Percentiles rank a stretch among this genome's conserved stretches.
phyloP scores from a whole-genome alignment of 2,329 filamentous ascomycete genomes.

The Cordyceps cicadae region DNA sequence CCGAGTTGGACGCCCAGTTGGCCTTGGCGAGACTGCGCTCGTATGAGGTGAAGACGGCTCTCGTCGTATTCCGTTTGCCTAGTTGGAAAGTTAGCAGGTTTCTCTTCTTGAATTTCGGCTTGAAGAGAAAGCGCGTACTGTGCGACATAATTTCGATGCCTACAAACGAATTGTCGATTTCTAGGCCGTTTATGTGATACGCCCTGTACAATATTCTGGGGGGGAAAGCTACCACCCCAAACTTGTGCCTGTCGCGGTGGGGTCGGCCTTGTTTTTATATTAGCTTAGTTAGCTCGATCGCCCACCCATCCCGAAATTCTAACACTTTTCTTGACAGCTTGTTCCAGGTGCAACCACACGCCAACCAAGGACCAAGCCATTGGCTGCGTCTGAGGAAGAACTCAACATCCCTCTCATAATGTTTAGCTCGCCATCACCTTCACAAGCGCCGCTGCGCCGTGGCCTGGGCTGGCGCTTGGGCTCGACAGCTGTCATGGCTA shows the following conservation, averaged over 20 bases:
- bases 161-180: not conserved
- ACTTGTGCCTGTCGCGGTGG: not conserved
- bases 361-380: conserved; percentile 4
- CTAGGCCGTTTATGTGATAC: not conserved
- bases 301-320: not conserved
- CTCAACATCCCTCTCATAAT: conserved; percentile 12
- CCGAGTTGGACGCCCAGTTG: conserved; percentile 72
- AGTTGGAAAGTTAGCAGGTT: not conserved
- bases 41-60: conserved; percentile 88
- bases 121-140: conserved; percentile 29
- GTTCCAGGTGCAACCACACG: not conserved
- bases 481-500: conserved; percentile 67
- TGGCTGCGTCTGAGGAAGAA: conserved; percentile 9
- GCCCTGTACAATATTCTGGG: not conserved
- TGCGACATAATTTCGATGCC: conserved; percentile 28
- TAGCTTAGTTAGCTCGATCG: not conserved
- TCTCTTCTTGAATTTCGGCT: not conserved
- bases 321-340: not conserved
- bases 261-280: not conserved
- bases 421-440: conserved; percentile 14
- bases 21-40: conserved; percentile 76
- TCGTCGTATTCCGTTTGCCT: conserved; percentile 84
- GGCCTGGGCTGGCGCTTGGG: conserved; percentile 62
- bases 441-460: conserved; percentile 33
- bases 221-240: not conserved